phyloP scores from a whole-genome alignment of 2,329 filamentous ascomycete species.

The Xylariaceae sp. region DNA sequence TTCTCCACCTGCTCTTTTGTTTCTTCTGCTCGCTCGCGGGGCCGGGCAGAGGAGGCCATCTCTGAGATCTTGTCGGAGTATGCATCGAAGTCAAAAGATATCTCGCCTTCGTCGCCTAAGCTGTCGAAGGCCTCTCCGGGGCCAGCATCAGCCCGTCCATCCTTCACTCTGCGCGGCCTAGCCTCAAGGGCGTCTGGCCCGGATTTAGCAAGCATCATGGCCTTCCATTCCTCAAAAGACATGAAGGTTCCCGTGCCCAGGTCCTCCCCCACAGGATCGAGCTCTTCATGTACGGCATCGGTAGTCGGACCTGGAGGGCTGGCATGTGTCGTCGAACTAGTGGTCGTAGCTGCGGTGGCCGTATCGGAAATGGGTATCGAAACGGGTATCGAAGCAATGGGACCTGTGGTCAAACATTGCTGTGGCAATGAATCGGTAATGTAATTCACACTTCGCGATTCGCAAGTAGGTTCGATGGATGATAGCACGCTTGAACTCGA shows the following conservation, averaged over 20 bases:
- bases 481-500: constrained; percentile 12
- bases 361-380: constrained; percentile 25
- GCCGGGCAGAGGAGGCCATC: constrained; percentile 34
- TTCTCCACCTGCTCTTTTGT: constrained; percentile 39
- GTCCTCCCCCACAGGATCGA: constrained; percentile 59
- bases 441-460: constrained; percentile 69
- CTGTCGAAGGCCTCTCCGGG: constrained; percentile 66
- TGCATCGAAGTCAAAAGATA: constrained; percentile 55
- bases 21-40: constrained; percentile 27
- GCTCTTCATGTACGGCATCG: constrained; percentile 41
- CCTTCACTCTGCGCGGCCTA: constrained; percentile 57
- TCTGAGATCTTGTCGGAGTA: constrained; percentile 45
- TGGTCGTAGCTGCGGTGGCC: constrained; percentile 20
- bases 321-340: constrained; percentile 23
- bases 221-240: constrained; percentile 98
- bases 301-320: constrained; percentile 18
- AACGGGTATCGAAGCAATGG: constrained; percentile 27
- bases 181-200: constrained; percentile 69
- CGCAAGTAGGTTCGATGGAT: constrained; percentile 41
- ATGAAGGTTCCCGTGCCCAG: constrained; percentile 67
- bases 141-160: constrained; percentile 47
- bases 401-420: constrained; percentile 66
- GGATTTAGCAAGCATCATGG: constrained; percentile 79
- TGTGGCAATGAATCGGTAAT: constrained; percentile 74
- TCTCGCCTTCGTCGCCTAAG: constrained; percentile 84